A percentile compares a stretch with the other conserved stretches of the same genome.
Evolutionary conservation across 1,284 basidiomycete genomes (phyloP).

Genomic region (Cutaneotrichosporon sp.): DNA sequence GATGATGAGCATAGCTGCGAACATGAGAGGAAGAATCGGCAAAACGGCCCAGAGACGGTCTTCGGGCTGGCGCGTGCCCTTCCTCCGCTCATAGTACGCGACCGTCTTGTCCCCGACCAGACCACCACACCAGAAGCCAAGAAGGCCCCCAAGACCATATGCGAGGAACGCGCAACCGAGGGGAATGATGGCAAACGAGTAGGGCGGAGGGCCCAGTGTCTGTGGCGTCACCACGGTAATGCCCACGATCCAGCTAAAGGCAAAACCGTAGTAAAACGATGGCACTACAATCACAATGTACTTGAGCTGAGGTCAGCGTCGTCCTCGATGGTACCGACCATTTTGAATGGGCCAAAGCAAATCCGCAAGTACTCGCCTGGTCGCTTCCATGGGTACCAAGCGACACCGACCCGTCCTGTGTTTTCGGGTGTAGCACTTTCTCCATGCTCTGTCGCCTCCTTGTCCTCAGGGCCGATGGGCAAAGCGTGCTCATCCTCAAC

Average conservation of each 20-base stretch:
- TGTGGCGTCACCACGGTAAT: constrained; percentile 42
- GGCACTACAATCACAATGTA: constrained; percentile 30
- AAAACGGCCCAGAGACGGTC: constrained; percentile 40
- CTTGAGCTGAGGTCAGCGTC: constrained; percentile 4
- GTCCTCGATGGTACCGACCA: constrained; percentile 7
- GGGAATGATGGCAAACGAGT: constrained; percentile 32
- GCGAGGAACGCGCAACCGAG: constrained; percentile 42
- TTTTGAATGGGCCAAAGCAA: constrained; percentile 27
- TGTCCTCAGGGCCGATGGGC: not conserved
- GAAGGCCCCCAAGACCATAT: constrained; percentile 35
- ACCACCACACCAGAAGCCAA: constrained; percentile 44
- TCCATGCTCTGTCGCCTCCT: not conserved
- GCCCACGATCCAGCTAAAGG: constrained; percentile 41
- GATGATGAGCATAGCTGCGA: constrained; percentile 35
- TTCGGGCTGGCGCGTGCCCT: constrained; percentile 40
- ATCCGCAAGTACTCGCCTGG: not conserved
- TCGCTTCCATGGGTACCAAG: not conserved
- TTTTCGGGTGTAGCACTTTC: not conserved
- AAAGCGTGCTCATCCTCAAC: not conserved
- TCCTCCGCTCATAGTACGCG: constrained; percentile 29
- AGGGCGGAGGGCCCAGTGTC: constrained; percentile 39
- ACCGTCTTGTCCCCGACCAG: constrained; percentile 38
- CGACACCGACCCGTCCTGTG: not conserved
- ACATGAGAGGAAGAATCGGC: constrained; percentile 26
- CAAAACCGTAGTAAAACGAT: constrained; percentile 39